A percentile compares a stretch with the other conserved stretches of the same genome.
phyloP scores from a whole-genome alignment of 257 asterid species.

The Solanum ossicruentum region DNA sequence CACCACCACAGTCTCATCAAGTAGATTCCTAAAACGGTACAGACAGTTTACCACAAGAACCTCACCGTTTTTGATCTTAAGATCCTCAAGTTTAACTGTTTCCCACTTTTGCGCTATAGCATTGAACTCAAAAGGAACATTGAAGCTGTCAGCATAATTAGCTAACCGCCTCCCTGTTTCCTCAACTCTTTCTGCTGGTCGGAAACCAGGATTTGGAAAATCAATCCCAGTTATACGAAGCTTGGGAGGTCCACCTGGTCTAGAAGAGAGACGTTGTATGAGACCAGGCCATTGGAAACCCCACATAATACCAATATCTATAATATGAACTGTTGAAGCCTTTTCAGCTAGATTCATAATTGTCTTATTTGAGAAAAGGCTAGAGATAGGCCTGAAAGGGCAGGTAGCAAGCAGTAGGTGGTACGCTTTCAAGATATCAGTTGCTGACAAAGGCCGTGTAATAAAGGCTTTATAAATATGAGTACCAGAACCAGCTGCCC shows the following conservation, averaged over 20 bases:
- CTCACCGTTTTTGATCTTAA: not conserved
- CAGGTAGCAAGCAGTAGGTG: not conserved
- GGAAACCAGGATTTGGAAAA: constrained; percentile 1
- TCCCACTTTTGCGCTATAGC: constrained; percentile 7
- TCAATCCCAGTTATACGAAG: constrained; percentile 6
- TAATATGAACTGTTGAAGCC: not conserved
- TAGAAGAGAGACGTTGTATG: constrained; percentile 5
- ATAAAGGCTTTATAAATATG: not conserved
- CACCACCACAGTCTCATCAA: not conserved
- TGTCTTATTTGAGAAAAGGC: constrained; percentile 2
- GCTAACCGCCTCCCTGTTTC: constrained; percentile 3
- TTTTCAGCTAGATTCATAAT: constrained; percentile 3
- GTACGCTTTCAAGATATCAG: not conserved
- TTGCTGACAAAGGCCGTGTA: not conserved
- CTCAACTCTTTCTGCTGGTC: constrained; percentile 7
- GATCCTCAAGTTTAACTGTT: constrained; percentile 4
- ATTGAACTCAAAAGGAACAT: constrained; percentile 5
- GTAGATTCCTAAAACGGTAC: constrained; percentile 1
- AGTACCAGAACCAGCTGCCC: constrained; percentile 4
- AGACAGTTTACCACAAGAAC: constrained; percentile 4
- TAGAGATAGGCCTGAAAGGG: not conserved
- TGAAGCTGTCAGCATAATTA: constrained; percentile 1
- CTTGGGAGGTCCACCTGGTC: constrained; percentile 5
- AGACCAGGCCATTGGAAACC: constrained; percentile 9
- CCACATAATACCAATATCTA: constrained; percentile 2